These are phyloP conservation scores for Colletotrichum eremochloae DNA, from an alignment of 2,329 filamentous ascomycete genomes.

Conservation along the genomic window DNA sequence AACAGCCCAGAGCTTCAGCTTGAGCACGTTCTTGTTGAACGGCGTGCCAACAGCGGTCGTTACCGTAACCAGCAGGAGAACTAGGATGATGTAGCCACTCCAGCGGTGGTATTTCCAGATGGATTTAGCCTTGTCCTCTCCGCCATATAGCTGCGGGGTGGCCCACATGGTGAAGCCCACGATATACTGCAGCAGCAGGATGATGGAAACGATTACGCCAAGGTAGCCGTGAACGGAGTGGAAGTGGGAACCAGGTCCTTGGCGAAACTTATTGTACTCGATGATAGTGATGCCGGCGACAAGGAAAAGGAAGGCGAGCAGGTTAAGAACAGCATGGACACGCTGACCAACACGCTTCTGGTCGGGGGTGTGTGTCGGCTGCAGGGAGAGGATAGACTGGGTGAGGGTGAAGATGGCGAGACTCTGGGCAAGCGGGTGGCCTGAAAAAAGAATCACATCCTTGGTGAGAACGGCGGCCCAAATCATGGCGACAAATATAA, in stretches of 20 bases:
- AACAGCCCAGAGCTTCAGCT: conserved; percentile 83
- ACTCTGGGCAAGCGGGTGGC: conserved; percentile 81
- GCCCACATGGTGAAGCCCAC: conserved; percentile 89
- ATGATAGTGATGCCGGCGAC: conserved; percentile 77
- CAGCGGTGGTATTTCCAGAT: conserved; percentile 92
- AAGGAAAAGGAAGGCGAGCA: conserved; percentile 72
- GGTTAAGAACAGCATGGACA: conserved; percentile 78
- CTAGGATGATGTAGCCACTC: conserved; percentile 79
- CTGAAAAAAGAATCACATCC: conserved; percentile 83
- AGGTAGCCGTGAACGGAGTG: conserved; percentile 85
- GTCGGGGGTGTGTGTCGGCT: conserved; percentile 82
- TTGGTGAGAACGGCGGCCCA: conserved; percentile 83
- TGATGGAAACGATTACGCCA: conserved; percentile 79
- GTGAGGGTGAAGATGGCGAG: conserved; percentile 80
- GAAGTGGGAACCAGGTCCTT: conserved; percentile 76
- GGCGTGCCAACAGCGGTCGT: conserved; percentile 81
- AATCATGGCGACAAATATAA: conserved; percentile 81
- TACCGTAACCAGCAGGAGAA: conserved; percentile 80
- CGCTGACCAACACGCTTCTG: conserved; percentile 76
- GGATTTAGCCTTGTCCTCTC: conserved; percentile 81
- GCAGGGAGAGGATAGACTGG: conserved; percentile 86
- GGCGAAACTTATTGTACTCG: conserved; percentile 85
- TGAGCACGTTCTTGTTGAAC: conserved; percentile 77
- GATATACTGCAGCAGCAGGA: conserved; percentile 79
- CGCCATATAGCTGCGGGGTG: conserved; percentile 79